Evolutionary conservation across 768 basidiomycete species (phyloP), one percentile per base, ranked within the genome.

Genomic region (Termitomyces sp.): DNA sequence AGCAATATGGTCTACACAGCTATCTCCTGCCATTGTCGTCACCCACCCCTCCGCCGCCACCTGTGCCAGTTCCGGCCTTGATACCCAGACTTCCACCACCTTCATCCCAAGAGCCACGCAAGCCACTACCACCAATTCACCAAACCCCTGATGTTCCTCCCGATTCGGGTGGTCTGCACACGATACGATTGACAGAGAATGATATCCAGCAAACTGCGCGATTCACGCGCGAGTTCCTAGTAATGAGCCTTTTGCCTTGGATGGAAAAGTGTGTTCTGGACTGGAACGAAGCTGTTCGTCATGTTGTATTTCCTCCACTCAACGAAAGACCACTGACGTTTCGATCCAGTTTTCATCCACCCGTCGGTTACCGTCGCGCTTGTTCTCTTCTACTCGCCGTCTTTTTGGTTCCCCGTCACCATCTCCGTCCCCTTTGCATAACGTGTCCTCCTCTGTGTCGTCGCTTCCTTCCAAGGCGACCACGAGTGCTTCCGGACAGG

Each of bases 261-360:
- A 95, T 98, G 92, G 96, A 98, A 73, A 91, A 88, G 65, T 88
- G 86, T 68, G 89, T 95, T 5, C 62, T 92, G 45, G 91, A 96
- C 60, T 96, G 94, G 92, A 98, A 97, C 67, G 95, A 98, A 74
- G 77, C 77, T 56, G 88, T 89, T 64, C 46, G 47, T 52, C 39
- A 51, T 21, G 37, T 42, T 35, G 19, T 46, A 46, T 14, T 14
- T 32, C 14, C 11, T 21, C 37, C 9, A 6, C 39, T 37, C 55
- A 10, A 35, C 40, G 19, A 21, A 7, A 16, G 39, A 23, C 46
- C 30, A 34, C 57, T 59, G 56, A 60, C 56, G 46, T 49, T n/a
- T 63, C 47, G 40, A 3, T 9, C 3, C 65, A 88, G 78, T 89
- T 87, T 69, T 82, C 83, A 3, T 88, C 88, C 7, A 87, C 85